phyloP scores from a whole-genome alignment of 2,329 filamentous ascomycete species.

The Corniculantispora saksenae region DNA sequence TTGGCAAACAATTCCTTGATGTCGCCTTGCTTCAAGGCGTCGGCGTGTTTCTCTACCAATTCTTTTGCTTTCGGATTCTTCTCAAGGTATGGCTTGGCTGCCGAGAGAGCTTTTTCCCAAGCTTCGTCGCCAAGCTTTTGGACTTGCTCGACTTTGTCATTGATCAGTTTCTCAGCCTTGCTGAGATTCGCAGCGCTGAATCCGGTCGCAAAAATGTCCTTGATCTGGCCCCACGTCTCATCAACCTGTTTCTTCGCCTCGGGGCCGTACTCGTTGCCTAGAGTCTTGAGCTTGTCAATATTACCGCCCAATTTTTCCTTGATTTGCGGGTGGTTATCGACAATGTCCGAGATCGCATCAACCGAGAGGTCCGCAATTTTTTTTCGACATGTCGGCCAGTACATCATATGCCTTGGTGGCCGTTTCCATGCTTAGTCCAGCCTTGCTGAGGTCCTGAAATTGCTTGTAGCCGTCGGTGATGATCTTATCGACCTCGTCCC shows the following conservation, averaged over 20 bases:
- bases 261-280: conserved; percentile 70
- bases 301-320: conserved; percentile 72
- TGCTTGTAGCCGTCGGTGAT: conserved; percentile 67
- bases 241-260: conserved; percentile 77
- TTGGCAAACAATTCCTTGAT: conserved; percentile 63
- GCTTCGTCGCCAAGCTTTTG: conserved; percentile 74
- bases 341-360: conserved; percentile 63
- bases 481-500: conserved; percentile 69
- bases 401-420: conserved; percentile 62
- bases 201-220: conserved; percentile 63
- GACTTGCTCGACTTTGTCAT: conserved; percentile 70
- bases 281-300: conserved; percentile 67
- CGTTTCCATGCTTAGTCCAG: conserved; percentile 62
- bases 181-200: conserved; percentile 53
- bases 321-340: conserved; percentile 72
- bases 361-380: conserved; percentile 62
- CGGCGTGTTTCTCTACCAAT: conserved; percentile 69
- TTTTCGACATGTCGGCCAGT: conserved; percentile 60
- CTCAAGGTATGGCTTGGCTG: conserved; percentile 71
- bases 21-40: conserved; percentile 68
- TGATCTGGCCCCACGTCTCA: conserved; percentile 71
- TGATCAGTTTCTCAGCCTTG: conserved; percentile 61
- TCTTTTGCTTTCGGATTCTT: conserved; percentile 77
- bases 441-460: conserved; percentile 61
- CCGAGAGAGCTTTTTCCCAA: conserved; percentile 70